Conservation (phyloP, 768 basidiomycete species). For the Podaxis sp. region DNA sequence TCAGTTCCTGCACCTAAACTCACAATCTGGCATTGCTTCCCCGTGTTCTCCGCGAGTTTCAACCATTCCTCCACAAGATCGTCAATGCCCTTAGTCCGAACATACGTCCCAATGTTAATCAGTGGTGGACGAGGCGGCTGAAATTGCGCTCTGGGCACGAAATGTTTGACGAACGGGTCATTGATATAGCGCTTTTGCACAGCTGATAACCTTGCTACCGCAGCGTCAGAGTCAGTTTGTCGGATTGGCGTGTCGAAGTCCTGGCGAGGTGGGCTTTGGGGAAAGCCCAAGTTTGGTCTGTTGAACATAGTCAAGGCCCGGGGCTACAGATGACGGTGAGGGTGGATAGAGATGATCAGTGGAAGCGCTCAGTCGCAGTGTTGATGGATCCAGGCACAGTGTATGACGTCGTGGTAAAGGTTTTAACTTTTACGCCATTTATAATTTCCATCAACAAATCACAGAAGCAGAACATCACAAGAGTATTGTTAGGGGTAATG, state of each 20-base stretch:
- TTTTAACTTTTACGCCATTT: neutral
- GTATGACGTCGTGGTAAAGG: neutral
- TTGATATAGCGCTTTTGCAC: conserved; percentile 74
- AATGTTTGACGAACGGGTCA: conserved; percentile 69
- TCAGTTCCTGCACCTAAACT: conserved; percentile 96
- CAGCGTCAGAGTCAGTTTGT: conserved; percentile 81
- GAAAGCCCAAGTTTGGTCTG: conserved; percentile 7
- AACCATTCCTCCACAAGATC: conserved; percentile 70
- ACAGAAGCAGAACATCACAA: neutral
- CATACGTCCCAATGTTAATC: conserved; percentile 94
- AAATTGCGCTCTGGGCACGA: conserved; percentile 69
- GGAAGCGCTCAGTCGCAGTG: neutral
- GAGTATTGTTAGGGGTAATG: neutral
- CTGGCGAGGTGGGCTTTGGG: conserved; percentile 6
- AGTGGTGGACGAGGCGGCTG: conserved; percentile 72
- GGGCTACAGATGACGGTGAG: neutral
- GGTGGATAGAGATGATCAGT: neutral
- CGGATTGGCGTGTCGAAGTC: conserved; percentile 68
- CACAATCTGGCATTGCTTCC: conserved; percentile 77
- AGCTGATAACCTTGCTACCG: conserved; percentile 84
- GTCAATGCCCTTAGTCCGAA: conserved; percentile 82
- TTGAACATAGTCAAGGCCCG: conserved; percentile 1
- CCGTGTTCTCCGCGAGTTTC: conserved; percentile 38
- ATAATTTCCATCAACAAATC: neutral
- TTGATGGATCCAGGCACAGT: neutral